These are phyloP conservation scores for Skeletonema tropicum DNA, from an alignment of 108 stramenopile species.

Conservation along the genomic window DNA sequence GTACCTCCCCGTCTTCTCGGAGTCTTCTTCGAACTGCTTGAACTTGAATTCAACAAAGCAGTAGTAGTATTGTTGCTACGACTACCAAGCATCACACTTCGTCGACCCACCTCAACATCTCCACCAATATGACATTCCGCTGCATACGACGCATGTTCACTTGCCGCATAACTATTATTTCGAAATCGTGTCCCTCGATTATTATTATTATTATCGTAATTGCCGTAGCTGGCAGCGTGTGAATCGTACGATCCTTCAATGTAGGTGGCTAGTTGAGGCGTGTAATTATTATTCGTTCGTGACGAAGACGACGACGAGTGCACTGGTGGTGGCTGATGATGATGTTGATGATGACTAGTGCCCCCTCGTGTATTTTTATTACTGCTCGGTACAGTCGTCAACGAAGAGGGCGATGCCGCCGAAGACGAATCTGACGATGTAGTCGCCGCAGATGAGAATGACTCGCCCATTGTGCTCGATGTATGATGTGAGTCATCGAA, in stretches of 20 bases:
- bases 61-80: too few relatives aligned
- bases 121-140: constrained; percentile 5
- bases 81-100: background rate
- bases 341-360: background rate
- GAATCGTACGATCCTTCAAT: background rate
- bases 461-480: background rate
- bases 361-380: background rate
- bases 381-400: background rate
- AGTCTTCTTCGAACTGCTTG: too few relatives aligned
- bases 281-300: background rate
- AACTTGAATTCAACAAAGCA: too few relatives aligned
- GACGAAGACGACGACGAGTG: background rate
- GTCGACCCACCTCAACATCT: background rate
- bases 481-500: background rate
- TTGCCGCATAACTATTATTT: background rate
- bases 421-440: background rate
- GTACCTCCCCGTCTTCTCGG: too few relatives aligned
- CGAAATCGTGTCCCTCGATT: background rate
- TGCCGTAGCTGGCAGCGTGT: background rate
- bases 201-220: background rate
- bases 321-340: background rate
- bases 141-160: background rate
- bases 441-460: background rate
- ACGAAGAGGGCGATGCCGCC: background rate
- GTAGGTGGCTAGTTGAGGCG: background rate